Conservation (phyloP, 2,329 filamentous ascomycete species). For the Tympanopsis confertula region DNA sequence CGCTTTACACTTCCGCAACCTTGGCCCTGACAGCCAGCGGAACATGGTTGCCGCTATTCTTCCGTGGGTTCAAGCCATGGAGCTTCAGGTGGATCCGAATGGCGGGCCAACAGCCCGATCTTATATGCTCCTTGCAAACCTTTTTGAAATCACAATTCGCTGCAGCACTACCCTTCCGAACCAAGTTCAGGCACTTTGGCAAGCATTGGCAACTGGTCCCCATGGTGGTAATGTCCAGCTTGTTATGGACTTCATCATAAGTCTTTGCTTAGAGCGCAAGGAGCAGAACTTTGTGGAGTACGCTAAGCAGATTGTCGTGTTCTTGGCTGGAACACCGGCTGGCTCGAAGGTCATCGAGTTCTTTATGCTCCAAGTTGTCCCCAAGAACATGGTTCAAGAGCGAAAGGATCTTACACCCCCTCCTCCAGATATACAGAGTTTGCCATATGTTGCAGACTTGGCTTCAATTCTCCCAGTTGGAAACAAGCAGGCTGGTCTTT, state of each 20-base stretch:
- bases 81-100: conserved; percentile 82
- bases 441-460: conserved; percentile 86
- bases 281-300: conserved; percentile 98
- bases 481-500: conserved; percentile 85
- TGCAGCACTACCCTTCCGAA: conserved; percentile 82
- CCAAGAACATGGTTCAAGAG: conserved; percentile 93
- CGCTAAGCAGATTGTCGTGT: conserved; percentile 95
- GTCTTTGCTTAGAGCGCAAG: conserved; percentile 78
- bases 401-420: conserved; percentile 59
- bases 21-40: conserved; percentile 71
- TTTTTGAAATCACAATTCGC: conserved; percentile 92
- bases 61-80: conserved; percentile 91
- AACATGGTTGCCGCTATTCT: conserved; percentile 91
- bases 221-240: conserved; percentile 89
- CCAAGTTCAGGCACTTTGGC: conserved; percentile 94
- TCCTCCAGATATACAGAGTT: conserved; percentile 59
- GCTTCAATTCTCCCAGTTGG: conserved; percentile 69
- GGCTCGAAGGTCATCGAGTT: conserved; percentile 92
- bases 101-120: conserved; percentile 83
- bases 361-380: conserved; percentile 76
- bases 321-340: conserved; percentile 70
- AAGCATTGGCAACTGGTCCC: conserved; percentile 84
- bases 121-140: conserved; percentile 86
- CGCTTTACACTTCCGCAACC: conserved; percentile 79
- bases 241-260: conserved; percentile 92